Evolutionary conservation across 2,329 filamentous ascomycete species (phyloP).

Genomic region (Daldinia sp.): DNA sequence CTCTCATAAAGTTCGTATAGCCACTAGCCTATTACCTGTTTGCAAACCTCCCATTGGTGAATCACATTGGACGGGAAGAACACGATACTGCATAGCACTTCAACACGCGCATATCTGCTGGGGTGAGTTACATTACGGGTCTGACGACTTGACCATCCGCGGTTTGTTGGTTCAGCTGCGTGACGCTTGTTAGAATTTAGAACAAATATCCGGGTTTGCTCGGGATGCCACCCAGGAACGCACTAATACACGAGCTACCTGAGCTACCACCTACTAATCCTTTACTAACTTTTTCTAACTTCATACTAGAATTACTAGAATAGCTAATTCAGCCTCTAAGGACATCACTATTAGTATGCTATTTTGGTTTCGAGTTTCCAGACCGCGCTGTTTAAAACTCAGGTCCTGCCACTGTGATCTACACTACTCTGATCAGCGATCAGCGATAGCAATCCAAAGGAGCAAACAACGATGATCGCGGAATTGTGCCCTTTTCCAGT

Average conservation of each 20-base stretch:
- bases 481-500: neutral
- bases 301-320: constrained; percentile 2
- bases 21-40: constrained; percentile 6
- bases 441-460: neutral
- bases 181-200: constrained; percentile 35
- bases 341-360: neutral
- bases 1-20: constrained; percentile 26
- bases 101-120: constrained; percentile 24
- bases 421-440: neutral
- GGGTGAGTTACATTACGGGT: constrained; percentile 32
- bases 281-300: constrained; percentile 1
- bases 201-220: constrained; percentile 33
- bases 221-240: constrained; percentile 5
- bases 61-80: constrained; percentile 8
- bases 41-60: constrained; percentile 19
- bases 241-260: neutral
- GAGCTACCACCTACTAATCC: neutral
- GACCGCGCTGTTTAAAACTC: neutral
- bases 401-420: neutral
- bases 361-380: neutral
- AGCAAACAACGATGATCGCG: neutral
- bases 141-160: constrained; percentile 13
- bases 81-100: constrained; percentile 1
- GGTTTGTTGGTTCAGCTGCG: constrained; percentile 29
- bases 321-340: neutral